Conservation (phyloP, 2,329 filamentous ascomycete species). For the Colletotrichum brevisporum region DNA sequence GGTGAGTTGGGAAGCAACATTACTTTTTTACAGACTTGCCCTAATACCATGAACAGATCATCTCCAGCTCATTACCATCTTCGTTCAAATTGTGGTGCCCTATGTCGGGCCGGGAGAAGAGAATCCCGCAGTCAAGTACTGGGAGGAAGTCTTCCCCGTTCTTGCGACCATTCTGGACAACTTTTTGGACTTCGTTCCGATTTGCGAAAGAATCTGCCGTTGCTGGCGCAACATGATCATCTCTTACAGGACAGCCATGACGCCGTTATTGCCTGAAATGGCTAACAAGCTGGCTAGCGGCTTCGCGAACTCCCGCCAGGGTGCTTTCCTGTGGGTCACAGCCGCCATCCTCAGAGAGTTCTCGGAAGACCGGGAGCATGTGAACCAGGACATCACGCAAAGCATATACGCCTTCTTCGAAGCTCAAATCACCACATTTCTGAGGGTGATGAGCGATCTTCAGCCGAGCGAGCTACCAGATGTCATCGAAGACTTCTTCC, state of each 20-base stretch:
- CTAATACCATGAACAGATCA: constrained; percentile 73
- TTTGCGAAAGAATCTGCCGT: constrained; percentile 92
- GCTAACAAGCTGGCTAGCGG: constrained; percentile 90
- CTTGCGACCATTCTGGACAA: constrained; percentile 88
- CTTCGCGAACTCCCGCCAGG: constrained; percentile 88
- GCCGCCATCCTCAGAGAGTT: constrained; percentile 96
- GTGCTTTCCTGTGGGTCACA: constrained; percentile 99
- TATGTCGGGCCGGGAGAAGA: constrained; percentile 79
- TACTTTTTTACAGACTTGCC: neutral
- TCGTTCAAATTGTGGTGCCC: constrained; percentile 84
- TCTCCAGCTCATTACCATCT: constrained; percentile 91
- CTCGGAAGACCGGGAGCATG: constrained; percentile 88
- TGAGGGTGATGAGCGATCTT: constrained; percentile 89
- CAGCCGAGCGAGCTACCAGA: constrained; percentile 80
- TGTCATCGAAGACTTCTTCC: constrained; percentile 97
- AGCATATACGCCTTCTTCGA: constrained; percentile 97
- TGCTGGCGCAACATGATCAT: constrained; percentile 99
- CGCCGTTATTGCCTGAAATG: constrained; percentile 85
- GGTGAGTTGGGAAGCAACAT: constrained; percentile 63
- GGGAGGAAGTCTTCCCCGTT: constrained; percentile 92
- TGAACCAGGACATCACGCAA: constrained; percentile 84
- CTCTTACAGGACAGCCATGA: constrained; percentile 91
- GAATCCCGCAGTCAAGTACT: constrained; percentile 96
- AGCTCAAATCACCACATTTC: constrained; percentile 89
- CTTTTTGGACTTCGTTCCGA: constrained; percentile 88